These are phyloP conservation scores for Podospora pseudoanserina DNA, from an alignment of 495 filamentous ascomycete genomes.

Conservation along the genomic window DNA sequence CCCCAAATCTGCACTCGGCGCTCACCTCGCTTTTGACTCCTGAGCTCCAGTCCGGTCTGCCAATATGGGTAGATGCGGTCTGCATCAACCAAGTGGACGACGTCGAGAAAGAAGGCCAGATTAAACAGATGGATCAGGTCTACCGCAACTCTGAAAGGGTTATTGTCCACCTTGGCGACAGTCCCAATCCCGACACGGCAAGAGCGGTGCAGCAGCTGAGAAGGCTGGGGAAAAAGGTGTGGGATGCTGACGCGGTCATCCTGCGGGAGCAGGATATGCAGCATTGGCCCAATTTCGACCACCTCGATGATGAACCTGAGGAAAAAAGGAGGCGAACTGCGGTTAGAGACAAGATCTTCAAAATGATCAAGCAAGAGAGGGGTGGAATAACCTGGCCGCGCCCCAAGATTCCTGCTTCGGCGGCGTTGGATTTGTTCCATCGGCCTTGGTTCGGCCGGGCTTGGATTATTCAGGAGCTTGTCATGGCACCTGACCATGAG, in stretches of 20 bases:
- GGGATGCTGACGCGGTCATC: neutral
- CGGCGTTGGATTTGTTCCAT: neutral
- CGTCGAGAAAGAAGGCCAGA: neutral
- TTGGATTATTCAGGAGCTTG: conserved; percentile 8
- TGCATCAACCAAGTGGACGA: conserved; percentile 5
- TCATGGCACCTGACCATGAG: neutral
- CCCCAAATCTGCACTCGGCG: neutral
- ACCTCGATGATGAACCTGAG: neutral
- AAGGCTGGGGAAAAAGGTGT: neutral
- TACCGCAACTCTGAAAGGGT: neutral
- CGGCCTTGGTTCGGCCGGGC: conserved; percentile 1
- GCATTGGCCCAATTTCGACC: neutral
- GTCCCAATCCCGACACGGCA: neutral
- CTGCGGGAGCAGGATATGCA: neutral
- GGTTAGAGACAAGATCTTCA: neutral
- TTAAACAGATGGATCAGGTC: neutral
- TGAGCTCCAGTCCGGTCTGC: neutral
- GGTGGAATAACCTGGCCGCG: neutral
- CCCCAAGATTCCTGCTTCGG: neutral
- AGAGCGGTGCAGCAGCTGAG: neutral
- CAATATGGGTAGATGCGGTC: conserved; percentile 2
- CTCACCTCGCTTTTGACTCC: conserved; percentile 1
- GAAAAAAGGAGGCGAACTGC: neutral
- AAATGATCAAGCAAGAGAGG: neutral
- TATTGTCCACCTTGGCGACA: neutral